These are phyloP conservation scores for Aegilops longissima DNA, from an alignment of 176 grass and related monocot genomes.

Conservation along the genomic window DNA sequence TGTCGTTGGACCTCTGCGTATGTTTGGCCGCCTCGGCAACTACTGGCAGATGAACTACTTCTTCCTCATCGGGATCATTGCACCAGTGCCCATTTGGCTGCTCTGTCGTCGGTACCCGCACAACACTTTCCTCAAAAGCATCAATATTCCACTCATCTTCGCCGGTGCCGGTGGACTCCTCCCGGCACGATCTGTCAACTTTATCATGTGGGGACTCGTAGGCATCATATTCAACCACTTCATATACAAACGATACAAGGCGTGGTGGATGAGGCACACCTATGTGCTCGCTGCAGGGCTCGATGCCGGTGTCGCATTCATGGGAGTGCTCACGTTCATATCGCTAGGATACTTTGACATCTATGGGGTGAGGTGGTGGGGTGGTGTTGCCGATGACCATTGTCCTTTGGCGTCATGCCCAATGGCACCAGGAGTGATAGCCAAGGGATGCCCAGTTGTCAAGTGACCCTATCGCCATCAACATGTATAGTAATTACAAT, in stretches of 20 bases:
- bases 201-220: constrained; percentile 63
- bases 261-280: constrained; percentile 76
- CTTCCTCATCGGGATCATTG: constrained; percentile 61
- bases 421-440: constrained; percentile 33
- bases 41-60: constrained; percentile 80
- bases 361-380: constrained; percentile 57
- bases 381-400: constrained; percentile 37
- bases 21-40: constrained; percentile 70
- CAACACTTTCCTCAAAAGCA: background rate
- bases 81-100: constrained; percentile 54
- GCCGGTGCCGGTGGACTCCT: constrained; percentile 50
- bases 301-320: constrained; percentile 57
- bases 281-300: constrained; percentile 65
- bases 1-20: constrained; percentile 69
- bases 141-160: constrained; percentile 46
- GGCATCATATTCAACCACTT: constrained; percentile 63
- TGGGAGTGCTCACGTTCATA: constrained; percentile 59
- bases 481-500: background rate
- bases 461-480: background rate
- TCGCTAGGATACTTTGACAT: constrained; percentile 49
- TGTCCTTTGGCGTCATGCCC: constrained; percentile 65
- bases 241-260: constrained; percentile 49
- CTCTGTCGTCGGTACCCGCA: constrained; percentile 38
- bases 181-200: constrained; percentile 68
- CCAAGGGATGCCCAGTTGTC: constrained; percentile 44